A percentile compares a stretch with the other conserved stretches of the same genome.
Evolutionary conservation across 2,329 filamentous ascomycete species (phyloP).

Genomic region (Alternaria rosae): DNA sequence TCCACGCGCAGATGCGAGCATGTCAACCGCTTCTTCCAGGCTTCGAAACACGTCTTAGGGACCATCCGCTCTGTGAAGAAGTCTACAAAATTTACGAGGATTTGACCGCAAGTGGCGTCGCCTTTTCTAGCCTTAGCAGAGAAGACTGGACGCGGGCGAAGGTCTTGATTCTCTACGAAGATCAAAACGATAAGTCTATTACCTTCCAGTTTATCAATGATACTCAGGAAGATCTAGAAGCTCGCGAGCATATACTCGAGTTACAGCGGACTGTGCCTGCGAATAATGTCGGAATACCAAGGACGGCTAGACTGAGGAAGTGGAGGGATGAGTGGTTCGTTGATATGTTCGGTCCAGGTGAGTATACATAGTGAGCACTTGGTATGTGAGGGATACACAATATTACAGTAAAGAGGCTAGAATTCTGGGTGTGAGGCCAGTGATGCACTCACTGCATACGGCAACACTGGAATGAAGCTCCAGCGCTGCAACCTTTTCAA

Average conservation of each 20-base stretch:
- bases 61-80: neutral
- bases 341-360: neutral
- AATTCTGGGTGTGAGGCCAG: neutral
- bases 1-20: neutral
- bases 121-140: neutral
- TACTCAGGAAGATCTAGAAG: neutral
- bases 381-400: rapidly evolving
- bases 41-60: neutral
- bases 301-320: neutral
- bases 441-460: neutral
- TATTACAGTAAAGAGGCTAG: neutral
- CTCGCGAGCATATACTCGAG: neutral
- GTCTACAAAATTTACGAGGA: neutral
- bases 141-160: neutral
- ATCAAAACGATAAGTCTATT: neutral
- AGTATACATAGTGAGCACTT: rapidly evolving
- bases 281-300: neutral
- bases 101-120: neutral
- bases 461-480: neutral
- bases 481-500: neutral
- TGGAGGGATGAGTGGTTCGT: neutral
- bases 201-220: neutral
- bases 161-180: neutral
- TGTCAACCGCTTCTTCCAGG: neutral
- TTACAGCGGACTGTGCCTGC: neutral